These are phyloP conservation scores for Suhomyces guaymorum DNA, from an alignment of 1,139 yeast genomes.

Conservation along the genomic window DNA sequence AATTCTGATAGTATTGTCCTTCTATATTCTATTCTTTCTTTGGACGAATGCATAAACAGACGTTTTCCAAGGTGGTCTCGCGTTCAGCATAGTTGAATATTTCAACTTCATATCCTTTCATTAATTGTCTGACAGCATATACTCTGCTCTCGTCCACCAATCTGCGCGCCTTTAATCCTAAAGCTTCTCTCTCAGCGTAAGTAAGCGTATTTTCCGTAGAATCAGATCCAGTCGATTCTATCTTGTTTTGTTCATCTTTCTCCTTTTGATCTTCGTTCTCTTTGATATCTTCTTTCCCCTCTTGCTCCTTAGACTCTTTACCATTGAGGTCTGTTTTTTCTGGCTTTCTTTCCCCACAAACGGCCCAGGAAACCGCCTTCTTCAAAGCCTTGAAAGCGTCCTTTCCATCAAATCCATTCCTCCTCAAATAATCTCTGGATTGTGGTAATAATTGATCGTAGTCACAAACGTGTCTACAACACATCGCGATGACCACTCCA, in stretches of 20 bases:
- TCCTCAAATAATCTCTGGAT: conserved; percentile 43
- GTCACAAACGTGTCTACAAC: conserved; percentile 86
- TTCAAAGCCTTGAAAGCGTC: conserved; percentile 56
- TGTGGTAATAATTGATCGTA: conserved; percentile 53
- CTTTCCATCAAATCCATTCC: conserved; percentile 31
- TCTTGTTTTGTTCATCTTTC: conserved; percentile 26
- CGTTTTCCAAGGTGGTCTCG: conserved; percentile 69
- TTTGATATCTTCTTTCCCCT: conserved; percentile 28
- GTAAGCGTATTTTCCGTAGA: conserved; percentile 22
- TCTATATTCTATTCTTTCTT: neutral
- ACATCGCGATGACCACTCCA: conserved; percentile 85
- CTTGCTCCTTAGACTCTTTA: neutral
- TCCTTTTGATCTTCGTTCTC: conserved; percentile 29
- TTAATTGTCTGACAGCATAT: conserved; percentile 42
- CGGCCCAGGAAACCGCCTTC: conserved; percentile 85
- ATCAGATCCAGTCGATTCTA: neutral
- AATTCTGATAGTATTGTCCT: too few relatives aligned
- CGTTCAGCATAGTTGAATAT: conserved; percentile 60
- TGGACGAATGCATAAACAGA: conserved; percentile 41
- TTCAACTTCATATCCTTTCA: conserved; percentile 40
- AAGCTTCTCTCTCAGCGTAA: conserved; percentile 47
- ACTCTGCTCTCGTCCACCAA: conserved; percentile 60
- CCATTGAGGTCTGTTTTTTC: conserved; percentile 19
- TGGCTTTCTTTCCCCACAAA: conserved; percentile 53
- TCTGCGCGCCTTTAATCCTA: conserved; percentile 71